A percentile compares a stretch with the other conserved stretches of the same genome.
Evolutionary conservation across 257 asterid genomes (phyloP).

Genomic region (Orobanche coerulescens): DNA sequence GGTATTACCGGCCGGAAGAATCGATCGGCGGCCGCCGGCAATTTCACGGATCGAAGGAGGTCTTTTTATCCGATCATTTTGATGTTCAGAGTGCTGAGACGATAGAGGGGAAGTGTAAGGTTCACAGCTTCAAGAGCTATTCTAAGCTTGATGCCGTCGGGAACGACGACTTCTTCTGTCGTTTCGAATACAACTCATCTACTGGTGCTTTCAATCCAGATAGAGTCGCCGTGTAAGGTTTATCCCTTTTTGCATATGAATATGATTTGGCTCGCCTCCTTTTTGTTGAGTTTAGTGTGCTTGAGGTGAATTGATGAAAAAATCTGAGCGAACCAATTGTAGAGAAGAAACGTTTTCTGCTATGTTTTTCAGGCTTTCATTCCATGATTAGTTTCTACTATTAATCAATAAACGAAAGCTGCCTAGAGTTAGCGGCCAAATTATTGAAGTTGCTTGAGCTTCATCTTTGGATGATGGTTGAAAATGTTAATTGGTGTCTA

Average conservation of each 20-base stretch:
- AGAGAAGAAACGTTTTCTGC: neutral
- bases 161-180: slow-evolving; percentile 75
- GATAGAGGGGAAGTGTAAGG: slow-evolving; percentile 80
- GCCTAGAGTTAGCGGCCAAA: slow-evolving; percentile 4
- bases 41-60: slow-evolving; percentile 89
- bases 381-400: neutral
- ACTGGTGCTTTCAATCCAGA: slow-evolving; percentile 93
- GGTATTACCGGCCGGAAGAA: slow-evolving; percentile 99
- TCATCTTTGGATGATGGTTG: neutral
- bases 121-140: slow-evolving; percentile 81
- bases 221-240: slow-evolving; percentile 90
- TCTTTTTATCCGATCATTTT: slow-evolving; percentile 85
- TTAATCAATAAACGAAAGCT: slow-evolving; percentile 6
- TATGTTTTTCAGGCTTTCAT: neutral
- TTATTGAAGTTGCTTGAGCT: slow-evolving; percentile 3
- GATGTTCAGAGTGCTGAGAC: slow-evolving; percentile 90
- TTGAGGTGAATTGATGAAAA: neutral
- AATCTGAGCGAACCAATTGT: neutral
- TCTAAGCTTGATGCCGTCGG: slow-evolving; percentile 91
- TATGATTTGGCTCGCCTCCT: slow-evolving; percentile 36
- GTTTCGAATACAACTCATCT: slow-evolving; percentile 77
- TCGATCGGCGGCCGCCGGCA: slow-evolving; percentile 95
- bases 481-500: neutral
- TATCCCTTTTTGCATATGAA: slow-evolving; percentile 23
- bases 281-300: neutral